These are phyloP conservation scores for Fallopia convolvulus DNA, from an alignment of 148 eudicot genomes.

Conservation along the genomic window DNA sequence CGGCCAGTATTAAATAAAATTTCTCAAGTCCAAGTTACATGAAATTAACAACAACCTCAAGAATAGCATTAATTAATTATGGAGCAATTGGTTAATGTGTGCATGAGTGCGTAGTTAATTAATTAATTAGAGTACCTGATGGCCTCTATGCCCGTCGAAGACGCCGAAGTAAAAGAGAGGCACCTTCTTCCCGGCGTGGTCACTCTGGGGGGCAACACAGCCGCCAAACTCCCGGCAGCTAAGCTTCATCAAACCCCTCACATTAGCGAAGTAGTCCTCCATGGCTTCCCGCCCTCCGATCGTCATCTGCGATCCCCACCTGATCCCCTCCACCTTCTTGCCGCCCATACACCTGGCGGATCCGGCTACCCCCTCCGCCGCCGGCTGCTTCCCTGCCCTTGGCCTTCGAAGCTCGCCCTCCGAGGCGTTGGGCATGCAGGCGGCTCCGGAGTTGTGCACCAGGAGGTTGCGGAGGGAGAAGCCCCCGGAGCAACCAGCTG, in stretches of 20 bases:
- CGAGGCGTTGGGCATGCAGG: not conserved
- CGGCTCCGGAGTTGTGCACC: not conserved
- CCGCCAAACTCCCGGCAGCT: not conserved
- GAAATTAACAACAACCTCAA: too few species aligned
- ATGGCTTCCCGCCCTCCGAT: not conserved
- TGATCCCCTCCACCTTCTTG: not conserved
- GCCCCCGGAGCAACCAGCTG: not conserved
- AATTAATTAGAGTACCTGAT: not conserved
- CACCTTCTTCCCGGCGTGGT: not conserved
- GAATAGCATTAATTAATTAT: too few species aligned
- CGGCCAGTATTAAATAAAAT: too few species aligned
- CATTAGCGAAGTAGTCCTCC: conserved; percentile 5
- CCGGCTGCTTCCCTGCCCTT: not conserved
- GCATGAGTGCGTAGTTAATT: not conserved
- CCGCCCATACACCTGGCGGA: not conserved
- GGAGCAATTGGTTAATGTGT: too few species aligned
- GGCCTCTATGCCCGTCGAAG: not conserved
- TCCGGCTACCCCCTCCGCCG: not conserved
- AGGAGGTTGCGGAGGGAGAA: not conserved
- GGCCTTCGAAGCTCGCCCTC: not conserved
- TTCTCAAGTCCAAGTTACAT: too few species aligned
- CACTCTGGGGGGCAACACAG: not conserved
- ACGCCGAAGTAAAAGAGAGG: not conserved
- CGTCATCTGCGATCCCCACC: not conserved
- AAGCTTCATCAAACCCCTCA: not conserved